Conservation (phyloP, 805 yeast species). For the Saccharomycopsis lassenensis region DNA sequence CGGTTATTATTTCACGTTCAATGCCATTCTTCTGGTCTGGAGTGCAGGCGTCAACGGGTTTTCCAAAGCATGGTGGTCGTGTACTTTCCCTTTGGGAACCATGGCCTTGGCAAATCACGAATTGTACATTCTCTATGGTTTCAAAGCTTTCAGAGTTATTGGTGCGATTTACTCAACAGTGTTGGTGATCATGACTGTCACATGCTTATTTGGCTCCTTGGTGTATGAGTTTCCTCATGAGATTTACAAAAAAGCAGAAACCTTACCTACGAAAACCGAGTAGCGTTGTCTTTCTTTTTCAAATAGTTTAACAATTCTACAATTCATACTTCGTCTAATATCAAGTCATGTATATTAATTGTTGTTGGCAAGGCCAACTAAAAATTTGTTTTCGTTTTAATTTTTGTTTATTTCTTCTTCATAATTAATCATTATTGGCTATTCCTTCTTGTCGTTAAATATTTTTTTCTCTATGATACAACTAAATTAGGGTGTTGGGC, state of each 20-base stretch:
- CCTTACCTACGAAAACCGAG: too few relatives aligned
- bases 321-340: too few relatives aligned
- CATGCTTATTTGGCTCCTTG: conserved; percentile 30
- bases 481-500: too few relatives aligned
- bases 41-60: conserved; percentile 29
- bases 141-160: conserved; percentile 50
- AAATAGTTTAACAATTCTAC: too few relatives aligned
- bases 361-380: too few relatives aligned
- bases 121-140: conserved; percentile 36
- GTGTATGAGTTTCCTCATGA: conserved; percentile 24
- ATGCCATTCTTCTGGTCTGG: conserved; percentile 29
- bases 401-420: too few relatives aligned
- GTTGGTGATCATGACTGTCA: conserved; percentile 35
- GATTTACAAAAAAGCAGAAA: conserved; percentile 6
- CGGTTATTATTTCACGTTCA: conserved; percentile 47
- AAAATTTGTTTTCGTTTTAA: too few relatives aligned
- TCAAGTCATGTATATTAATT: too few relatives aligned
- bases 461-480: too few relatives aligned
- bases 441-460: too few relatives aligned
- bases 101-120: conserved; percentile 52
- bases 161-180: conserved; percentile 49
- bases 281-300: too few relatives aligned
- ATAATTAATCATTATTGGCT: too few relatives aligned
- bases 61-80: conserved; percentile 61
- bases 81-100: conserved; percentile 87